These are phyloP conservation scores for Colletotrichum paranaense DNA, from an alignment of 2,329 filamentous ascomycete species.

Conservation along the genomic window DNA sequence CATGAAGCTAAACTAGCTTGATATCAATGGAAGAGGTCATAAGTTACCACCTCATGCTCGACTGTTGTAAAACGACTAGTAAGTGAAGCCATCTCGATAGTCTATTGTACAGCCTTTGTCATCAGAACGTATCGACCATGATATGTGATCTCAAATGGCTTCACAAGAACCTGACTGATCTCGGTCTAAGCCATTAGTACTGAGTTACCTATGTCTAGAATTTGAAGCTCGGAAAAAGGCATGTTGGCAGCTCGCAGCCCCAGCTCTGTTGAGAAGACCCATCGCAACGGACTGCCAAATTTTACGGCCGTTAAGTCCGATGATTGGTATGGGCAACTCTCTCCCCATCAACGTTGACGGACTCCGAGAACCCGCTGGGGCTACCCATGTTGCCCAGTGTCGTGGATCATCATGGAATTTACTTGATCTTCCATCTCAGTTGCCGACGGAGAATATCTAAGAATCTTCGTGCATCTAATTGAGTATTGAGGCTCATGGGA, in stretches of 20 bases:
- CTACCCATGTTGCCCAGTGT: not conserved
- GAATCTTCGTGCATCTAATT: not conserved
- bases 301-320: not conserved
- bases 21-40: not conserved
- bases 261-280: not conserved
- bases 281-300: not conserved
- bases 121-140: not conserved
- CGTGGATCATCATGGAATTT: not conserved
- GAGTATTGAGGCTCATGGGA: not conserved
- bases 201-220: not conserved
- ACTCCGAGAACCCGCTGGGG: slow-evolving; percentile 4
- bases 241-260: not conserved
- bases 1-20: not conserved
- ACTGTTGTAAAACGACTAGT: not conserved
- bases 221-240: not conserved
- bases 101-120: not conserved
- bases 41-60: not conserved
- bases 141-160: not conserved
- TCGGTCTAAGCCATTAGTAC: not conserved
- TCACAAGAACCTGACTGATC: not conserved
- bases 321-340: not conserved
- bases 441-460: not conserved
- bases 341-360: not conserved
- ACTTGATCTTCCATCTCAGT: not conserved
- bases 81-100: not conserved